Base-by-base conservation (phyloP, 176 grass and related monocot genomes). In the Zoysia japonica region DNA sequence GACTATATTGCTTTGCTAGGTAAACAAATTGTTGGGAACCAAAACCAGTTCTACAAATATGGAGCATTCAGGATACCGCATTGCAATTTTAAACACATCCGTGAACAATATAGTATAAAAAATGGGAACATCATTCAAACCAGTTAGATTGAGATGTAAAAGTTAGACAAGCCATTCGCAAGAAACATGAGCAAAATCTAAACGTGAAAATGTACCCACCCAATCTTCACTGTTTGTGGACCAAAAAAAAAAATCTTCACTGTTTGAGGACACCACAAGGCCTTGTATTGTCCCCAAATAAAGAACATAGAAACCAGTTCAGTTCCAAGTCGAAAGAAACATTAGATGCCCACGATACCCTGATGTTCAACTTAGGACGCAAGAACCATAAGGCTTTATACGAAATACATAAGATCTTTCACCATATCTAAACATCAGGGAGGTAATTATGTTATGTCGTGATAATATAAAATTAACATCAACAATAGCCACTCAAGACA, bases 371-470 rank as follows among this genome's bases (percentile, higher is more conserved):
- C 16, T 5, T 28, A 19, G 20, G 8, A 28, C 52, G 11, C 39
- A 69, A 6, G 57, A 59, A 2, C 20, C 40, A 28, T 17, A 19
- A 61, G 13, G 17, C 8, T 61, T 36, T 9, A 51, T 38, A 82
- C 14, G 2, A 48, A 47, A 40, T 72, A 78, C 70, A 74, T 51
- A 51, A 13, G 14, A 14, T 45, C 71, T 79, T 38, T 67, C 62
- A 82, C 61, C 40, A 15, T 73, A 89, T 71, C 83, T 82, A 82
- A 59, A 77, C 62, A 85, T 71, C 76, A 85, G 65, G 61, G 45
- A 77, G 87, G 80, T 71, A 81, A 80, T 80, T 84, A 84, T 84
- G 82, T 84, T 71, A 70, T 78, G 49, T 72, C 52, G 28, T 56
- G 68, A 73, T 17, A 67, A 6, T 77, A 77, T 81, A 78, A 67